Evolutionary conservation across 306 rosid species (phyloP).

Genomic region (Quercus berberidifolia): DNA sequence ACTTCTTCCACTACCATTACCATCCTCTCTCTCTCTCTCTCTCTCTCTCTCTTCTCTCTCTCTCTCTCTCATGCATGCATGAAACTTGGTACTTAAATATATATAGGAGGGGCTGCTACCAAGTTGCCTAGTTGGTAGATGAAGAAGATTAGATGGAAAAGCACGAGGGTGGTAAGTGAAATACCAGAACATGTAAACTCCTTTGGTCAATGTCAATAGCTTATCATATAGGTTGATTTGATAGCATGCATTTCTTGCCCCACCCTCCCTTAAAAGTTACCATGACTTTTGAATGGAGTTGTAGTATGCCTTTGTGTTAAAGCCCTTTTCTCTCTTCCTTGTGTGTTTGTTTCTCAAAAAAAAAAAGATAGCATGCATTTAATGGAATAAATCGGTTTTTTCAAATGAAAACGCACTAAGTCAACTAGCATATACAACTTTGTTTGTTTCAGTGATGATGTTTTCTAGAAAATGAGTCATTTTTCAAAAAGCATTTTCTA

Average conservation of each 20-base stretch:
- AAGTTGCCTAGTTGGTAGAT: not conserved
- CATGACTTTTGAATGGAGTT: too few relatives aligned
- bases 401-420: too few relatives aligned
- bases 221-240: not conserved
- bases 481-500: too few relatives aligned
- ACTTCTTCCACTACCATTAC: not conserved
- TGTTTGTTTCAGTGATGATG: too few relatives aligned
- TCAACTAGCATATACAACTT: too few relatives aligned
- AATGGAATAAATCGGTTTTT: too few relatives aligned
- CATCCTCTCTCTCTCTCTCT: not conserved
- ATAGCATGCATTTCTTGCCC: too few relatives aligned
- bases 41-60: not conserved
- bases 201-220: not conserved
- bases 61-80: not conserved
- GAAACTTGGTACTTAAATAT: not conserved
- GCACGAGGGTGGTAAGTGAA: not conserved
- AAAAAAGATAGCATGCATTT: too few relatives aligned
- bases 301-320: rapidly evolving
- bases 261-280: too few relatives aligned
- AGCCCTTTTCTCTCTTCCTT: rapidly evolving
- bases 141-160: not conserved
- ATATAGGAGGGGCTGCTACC: too few relatives aligned
- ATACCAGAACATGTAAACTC: not conserved
- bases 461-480: too few relatives aligned
- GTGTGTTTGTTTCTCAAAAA: too few relatives aligned